These are phyloP conservation scores for Draba incana DNA, from an alignment of 345 rosid species.

Conservation along the genomic window DNA sequence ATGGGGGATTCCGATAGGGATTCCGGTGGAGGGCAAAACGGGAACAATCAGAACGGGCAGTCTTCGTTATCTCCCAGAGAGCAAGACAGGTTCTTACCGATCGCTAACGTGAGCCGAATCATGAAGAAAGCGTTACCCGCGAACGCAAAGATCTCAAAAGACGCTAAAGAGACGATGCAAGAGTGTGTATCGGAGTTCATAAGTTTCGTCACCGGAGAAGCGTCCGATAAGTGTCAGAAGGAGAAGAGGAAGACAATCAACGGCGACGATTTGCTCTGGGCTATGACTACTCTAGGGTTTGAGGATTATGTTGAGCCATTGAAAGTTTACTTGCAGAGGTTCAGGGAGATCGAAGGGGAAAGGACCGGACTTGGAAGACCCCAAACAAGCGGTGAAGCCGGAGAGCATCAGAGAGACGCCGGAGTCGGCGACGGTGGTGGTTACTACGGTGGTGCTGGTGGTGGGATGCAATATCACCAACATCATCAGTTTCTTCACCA, in stretches of 20 bases:
- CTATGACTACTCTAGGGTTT: conserved; percentile 74
- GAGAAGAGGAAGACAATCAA: conserved; percentile 83
- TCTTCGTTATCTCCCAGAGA: conserved; percentile 54
- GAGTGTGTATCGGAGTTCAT: conserved; percentile 88
- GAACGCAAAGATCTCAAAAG: conserved; percentile 77
- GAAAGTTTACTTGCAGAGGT: conserved; percentile 72
- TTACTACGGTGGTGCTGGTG: conserved; percentile 43
- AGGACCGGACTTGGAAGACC: conserved; percentile 47
- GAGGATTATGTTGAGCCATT: conserved; percentile 77
- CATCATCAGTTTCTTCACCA: conserved; percentile 46
- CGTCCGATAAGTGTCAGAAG: conserved; percentile 77
- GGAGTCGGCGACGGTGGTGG: conserved; percentile 33
- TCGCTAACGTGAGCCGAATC: conserved; percentile 78
- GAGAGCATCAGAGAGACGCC: conserved; percentile 47
- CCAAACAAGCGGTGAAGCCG: conserved; percentile 32
- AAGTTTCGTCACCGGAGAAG: conserved; percentile 78
- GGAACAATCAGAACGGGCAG: conserved; percentile 43
- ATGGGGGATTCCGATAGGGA: conserved; percentile 81
- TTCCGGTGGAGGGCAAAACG: conserved; percentile 55
- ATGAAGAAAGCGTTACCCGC: conserved; percentile 81
- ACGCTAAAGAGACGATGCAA: conserved; percentile 77
- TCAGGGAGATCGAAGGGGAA: conserved; percentile 77
- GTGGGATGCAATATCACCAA: conserved; percentile 42
- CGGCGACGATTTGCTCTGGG: conserved; percentile 58
- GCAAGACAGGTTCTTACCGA: conserved; percentile 74